A percentile compares a stretch with the other conserved stretches of the same genome.
Evolutionary conservation across 2,329 filamentous ascomycete species (phyloP).

Genomic region (Penicillium hesseltinei): DNA sequence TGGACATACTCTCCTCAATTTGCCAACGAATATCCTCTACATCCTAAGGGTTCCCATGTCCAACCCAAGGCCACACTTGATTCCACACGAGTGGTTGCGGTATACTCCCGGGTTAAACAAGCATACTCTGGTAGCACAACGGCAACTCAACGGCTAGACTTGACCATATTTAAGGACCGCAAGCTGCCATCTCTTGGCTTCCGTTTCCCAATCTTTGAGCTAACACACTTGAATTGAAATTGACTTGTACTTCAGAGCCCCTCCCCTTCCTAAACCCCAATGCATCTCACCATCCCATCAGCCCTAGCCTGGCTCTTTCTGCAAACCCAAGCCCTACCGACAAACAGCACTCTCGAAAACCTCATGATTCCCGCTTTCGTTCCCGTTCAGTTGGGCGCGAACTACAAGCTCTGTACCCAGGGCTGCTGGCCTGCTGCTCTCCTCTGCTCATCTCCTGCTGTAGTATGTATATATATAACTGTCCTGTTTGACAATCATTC

Average conservation of each 20-base stretch:
- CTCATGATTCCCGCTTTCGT: background rate
- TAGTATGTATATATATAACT: background rate
- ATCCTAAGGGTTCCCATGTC: background rate
- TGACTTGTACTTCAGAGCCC: background rate
- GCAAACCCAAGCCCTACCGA: background rate
- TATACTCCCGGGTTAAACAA: background rate
- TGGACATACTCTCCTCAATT: too few relatives aligned
- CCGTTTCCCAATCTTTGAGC: background rate
- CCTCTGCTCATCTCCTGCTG: background rate
- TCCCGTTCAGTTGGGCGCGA: background rate
- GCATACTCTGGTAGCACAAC: background rate
- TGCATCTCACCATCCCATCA: background rate
- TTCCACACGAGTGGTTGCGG: background rate
- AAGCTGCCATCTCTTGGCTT: too few relatives aligned
- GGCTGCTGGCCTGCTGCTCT: background rate
- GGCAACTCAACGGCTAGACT: background rate
- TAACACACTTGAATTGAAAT: background rate
- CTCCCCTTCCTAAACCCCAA: background rate
- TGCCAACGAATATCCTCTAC: background rate
- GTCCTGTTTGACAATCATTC: background rate
- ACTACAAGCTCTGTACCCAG: constrained; percentile 1
- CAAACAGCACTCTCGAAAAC: background rate
- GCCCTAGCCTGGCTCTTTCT: background rate
- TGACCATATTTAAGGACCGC: background rate
- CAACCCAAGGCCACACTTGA: background rate